Base-by-base conservation (phyloP, 345 rosid species). In the Euphorbia pulcherrima region DNA sequence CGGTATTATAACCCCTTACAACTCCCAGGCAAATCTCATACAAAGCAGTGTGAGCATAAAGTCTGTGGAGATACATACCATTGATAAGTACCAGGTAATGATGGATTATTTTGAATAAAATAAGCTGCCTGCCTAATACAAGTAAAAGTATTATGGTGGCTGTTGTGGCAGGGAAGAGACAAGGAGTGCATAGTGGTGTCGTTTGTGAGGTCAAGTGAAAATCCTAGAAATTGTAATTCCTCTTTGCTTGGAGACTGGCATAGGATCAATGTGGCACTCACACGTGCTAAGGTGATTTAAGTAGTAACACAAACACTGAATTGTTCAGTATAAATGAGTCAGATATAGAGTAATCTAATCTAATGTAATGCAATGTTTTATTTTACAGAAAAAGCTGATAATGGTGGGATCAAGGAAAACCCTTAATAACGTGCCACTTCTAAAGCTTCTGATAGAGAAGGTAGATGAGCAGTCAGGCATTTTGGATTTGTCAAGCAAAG, bases 181-280 rank as follows among this genome's bases (percentile, higher is more conserved):
- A 93, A 90, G 71, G 98, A 89, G 70, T 90, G 98, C 83, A 84
- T 93, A 82, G 28, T 92, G 70, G 83, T 89, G 16, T 93, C 98
- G 1, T 93, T 93, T 68, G 98, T 87, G 54, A 82, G 94, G 75
- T 89, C 94, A 14, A 68, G 67, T 40, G 89, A 86, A 79, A 89
- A 86, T 71, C 89, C 87, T 9, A 87, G 68, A 68, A 81, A 64
- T 41, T 83, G 76, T 67, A 78, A 72, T 46, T 81, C 94, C 37
- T 89, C 98, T 46, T 76, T 93, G 75, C 92, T 93, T 47, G 97
- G 90, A 67, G 96, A 93, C 72, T 93, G 98, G 98, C 98, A 89
- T 74, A 81, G 98, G 82, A 90, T 90, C 72, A 93, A 94, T 65
- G 99, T 94, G 26, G 97, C 99, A 62, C 70, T 94, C 52, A 88